phyloP scores from a whole-genome alignment of 179 eudicot species.

The Monotropa hypopitys region DNA sequence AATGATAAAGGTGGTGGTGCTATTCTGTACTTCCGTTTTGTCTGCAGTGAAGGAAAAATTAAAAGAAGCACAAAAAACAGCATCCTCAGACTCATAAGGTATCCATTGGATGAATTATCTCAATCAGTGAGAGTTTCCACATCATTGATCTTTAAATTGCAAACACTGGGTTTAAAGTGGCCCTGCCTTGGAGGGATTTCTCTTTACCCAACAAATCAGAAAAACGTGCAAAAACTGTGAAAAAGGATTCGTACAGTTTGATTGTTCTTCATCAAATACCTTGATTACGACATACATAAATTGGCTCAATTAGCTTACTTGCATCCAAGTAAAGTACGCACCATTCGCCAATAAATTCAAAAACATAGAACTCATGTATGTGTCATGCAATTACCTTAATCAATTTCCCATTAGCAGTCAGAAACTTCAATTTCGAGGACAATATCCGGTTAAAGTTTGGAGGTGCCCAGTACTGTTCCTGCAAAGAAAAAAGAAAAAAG shows the following conservation, averaged over 20 bases:
- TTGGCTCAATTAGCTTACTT: slow-evolving; percentile 6
- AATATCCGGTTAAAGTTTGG: slow-evolving; percentile 73
- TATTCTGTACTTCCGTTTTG: slow-evolving; percentile 53
- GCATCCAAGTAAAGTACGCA: background rate
- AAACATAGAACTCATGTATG: background rate
- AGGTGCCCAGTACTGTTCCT: slow-evolving; percentile 96
- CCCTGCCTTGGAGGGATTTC: too few relatives aligned
- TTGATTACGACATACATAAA: background rate
- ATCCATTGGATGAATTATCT: background rate
- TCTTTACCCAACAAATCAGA: too few relatives aligned
- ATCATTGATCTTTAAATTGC: background rate
- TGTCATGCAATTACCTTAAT: slow-evolving; percentile 41
- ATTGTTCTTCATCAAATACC: background rate
- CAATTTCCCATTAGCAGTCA: slow-evolving; percentile 70
- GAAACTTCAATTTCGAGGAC: slow-evolving; percentile 65
- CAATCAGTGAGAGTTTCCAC: background rate
- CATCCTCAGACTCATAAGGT: background rate
- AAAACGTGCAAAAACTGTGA: background rate
- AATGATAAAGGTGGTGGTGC: slow-evolving; percentile 22
- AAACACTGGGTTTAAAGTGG: too few relatives aligned
- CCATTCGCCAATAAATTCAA: background rate
- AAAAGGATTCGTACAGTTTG: background rate
- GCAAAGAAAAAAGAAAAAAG: slow-evolving; percentile 5
- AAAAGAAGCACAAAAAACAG: background rate
- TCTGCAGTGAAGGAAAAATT: slow-evolving; percentile 10